A percentile compares a stretch with the other conserved stretches of the same genome.
Evolutionary conservation across 2,329 filamentous ascomycete genomes (phyloP).

Genomic region (Tolypocladium sp.): DNA sequence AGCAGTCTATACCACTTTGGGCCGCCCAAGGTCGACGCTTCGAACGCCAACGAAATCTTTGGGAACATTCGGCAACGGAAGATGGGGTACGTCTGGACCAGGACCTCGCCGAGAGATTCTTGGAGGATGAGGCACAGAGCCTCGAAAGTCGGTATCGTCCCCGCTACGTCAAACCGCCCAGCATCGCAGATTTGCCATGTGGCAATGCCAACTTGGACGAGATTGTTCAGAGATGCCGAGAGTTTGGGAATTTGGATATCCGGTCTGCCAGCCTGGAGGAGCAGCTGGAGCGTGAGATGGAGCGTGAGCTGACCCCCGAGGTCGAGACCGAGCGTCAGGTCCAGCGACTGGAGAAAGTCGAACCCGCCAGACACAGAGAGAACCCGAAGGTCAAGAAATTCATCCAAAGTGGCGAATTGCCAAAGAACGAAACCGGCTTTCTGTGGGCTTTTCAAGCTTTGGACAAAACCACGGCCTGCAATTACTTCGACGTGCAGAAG

Average conservation of each 20-base stretch:
- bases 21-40: conserved; percentile 47
- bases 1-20: conserved; percentile 48
- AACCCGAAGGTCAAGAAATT: conserved; percentile 28
- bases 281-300: background rate
- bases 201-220: background rate
- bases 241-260: background rate
- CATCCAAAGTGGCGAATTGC: conserved; percentile 21
- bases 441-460: conserved; percentile 6
- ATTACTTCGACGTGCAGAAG: conserved; percentile 1
- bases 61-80: conserved; percentile 8
- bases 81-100: background rate
- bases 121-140: background rate
- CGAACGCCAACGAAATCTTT: conserved; percentile 28
- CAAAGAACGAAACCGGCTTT: background rate
- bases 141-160: conserved; percentile 1
- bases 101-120: background rate
- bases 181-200: background rate
- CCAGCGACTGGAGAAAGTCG: conserved; percentile 43
- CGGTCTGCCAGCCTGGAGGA: background rate
- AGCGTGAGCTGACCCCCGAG: background rate
- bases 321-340: conserved; percentile 59
- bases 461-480: conserved; percentile 8
- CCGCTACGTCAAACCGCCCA: background rate
- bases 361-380: conserved; percentile 19
- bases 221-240: background rate